Evolutionary conservation across 306 rosid species (phyloP), one percentile per base, ranked within the genome.

Genomic region (Vicia sativa): DNA sequence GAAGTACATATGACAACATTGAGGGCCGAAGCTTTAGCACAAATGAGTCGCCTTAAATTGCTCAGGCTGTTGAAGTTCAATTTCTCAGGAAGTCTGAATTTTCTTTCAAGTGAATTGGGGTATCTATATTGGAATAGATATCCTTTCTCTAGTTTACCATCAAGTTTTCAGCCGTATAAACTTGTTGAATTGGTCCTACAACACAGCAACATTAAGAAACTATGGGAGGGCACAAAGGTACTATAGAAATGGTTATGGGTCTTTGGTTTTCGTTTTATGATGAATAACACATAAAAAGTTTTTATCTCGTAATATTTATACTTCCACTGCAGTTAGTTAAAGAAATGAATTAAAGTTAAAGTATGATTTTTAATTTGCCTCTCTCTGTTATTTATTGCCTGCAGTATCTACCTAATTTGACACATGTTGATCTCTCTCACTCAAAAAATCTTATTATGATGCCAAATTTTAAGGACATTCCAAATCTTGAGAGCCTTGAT

Each of bases 181-280:
- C 64, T 75, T 6, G 74, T 75, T 19, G 34, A 60, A 41, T 8
- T 75, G 16, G 18, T 41, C 50, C 23, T 75, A 9, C 50, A 0
- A 5, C 1, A 2, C 0, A 74, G 74, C 45, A 37, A 6, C 13
- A 38, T 74, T 3, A 46, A 12, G 10, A 53, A 58, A 46, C 43
- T 74, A 7, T 74, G 68, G 78, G 4, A 66, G n/a, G 78, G 59
- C 13, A 10, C 8, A 14, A 66, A 74, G 73, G 73, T 74, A 57
- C 14, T 53, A 11, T 4, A 52, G n/a, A 4, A 21, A 15, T 13
- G 13, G 18, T n/a, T 2, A 7, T 19, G 28, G n/a, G 2, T 15
- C 39, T 14, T n/a, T 4, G 9, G 2, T 18, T 9, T 1, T 65
- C 7, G 16, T 18, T 31, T 4, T 8, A 1, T 1, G 3, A 45